Evolutionary conservation across 2,329 filamentous ascomycete genomes (phyloP).

Genomic region (Nigrospora sphaerica): DNA sequence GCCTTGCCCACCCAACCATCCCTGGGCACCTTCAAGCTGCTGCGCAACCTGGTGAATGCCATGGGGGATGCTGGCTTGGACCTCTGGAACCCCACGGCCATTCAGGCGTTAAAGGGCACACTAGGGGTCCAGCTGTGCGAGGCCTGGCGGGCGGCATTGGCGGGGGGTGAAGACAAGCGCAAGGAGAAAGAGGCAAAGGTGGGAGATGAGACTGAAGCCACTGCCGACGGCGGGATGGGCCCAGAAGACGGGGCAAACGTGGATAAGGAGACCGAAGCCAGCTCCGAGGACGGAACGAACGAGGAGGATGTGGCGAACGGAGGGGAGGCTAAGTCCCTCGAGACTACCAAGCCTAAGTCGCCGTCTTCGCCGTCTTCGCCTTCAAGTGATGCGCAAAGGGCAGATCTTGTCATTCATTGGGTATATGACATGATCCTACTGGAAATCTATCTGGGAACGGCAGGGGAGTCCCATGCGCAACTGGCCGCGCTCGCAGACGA

Average conservation of each 20-base stretch:
- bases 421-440: slow-evolving; percentile 53
- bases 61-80: slow-evolving; percentile 71
- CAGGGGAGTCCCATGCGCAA: slow-evolving; percentile 13
- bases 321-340: background rate
- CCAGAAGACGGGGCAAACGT: slow-evolving; percentile 5
- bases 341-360: background rate
- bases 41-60: slow-evolving; percentile 54
- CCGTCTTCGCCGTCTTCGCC: background rate
- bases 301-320: slow-evolving; percentile 7
- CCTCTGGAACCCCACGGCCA: slow-evolving; percentile 69
- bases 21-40: slow-evolving; percentile 62
- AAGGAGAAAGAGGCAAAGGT: slow-evolving; percentile 4
- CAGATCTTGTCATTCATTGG: slow-evolving; percentile 51
- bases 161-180: background rate
- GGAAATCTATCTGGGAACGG: slow-evolving; percentile 33
- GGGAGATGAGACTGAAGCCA: slow-evolving; percentile 3
- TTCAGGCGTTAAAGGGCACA: slow-evolving; percentile 53
- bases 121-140: slow-evolving; percentile 44
- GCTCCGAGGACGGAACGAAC: background rate
- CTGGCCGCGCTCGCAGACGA: slow-evolving; percentile 39
- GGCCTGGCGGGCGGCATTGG: slow-evolving; percentile 37
- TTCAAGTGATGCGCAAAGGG: slow-evolving; percentile 6
- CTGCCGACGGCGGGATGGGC: no score
- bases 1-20: slow-evolving; percentile 74
- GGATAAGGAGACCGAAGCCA: slow-evolving; percentile 6